Percentiles rank a stretch among this genome's conserved stretches.
Evolutionary conservation across 257 asterid species (phyloP).

Genomic region (Solanum phureja): DNA sequence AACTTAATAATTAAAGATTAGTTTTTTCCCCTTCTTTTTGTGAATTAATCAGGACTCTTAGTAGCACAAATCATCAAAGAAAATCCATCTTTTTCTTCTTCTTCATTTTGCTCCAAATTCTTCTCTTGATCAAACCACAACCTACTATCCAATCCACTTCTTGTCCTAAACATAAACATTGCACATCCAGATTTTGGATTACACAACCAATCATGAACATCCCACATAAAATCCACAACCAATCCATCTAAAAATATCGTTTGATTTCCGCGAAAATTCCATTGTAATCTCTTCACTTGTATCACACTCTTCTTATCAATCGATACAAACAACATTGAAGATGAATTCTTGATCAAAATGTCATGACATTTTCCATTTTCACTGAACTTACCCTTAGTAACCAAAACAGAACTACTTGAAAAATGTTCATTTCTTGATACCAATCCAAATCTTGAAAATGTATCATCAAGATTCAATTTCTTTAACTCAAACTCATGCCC

Average conservation of each 20-base stretch:
- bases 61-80: conserved; percentile 63
- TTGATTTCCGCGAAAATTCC: conserved; percentile 91
- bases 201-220: conserved; percentile 66
- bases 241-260: conserved; percentile 64
- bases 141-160: conserved; percentile 67
- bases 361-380: conserved; percentile 50
- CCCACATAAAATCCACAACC: conserved; percentile 87
- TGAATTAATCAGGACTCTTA: conserved; percentile 39
- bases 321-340: conserved; percentile 19
- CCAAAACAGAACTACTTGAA: conserved; percentile 32
- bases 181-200: conserved; percentile 24
- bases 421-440: conserved; percentile 41
- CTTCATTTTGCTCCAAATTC: conserved; percentile 22
- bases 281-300: conserved; percentile 55
- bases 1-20: neutral
- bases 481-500: conserved; percentile 19
- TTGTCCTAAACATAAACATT: conserved; percentile 71
- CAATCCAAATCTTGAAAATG: conserved; percentile 16
- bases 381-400: conserved; percentile 49
- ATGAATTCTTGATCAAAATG: conserved; percentile 26
- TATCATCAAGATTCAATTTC: conserved; percentile 6
- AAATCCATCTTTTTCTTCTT: conserved; percentile 25
- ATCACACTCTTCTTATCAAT: conserved; percentile 60
- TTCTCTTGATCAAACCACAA: conserved; percentile 63
- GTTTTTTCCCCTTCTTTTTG: neutral